These are phyloP conservation scores for Globisporangium canariense DNA, from an alignment of 352 stramenopile genomes.

Conservation along the genomic window DNA sequence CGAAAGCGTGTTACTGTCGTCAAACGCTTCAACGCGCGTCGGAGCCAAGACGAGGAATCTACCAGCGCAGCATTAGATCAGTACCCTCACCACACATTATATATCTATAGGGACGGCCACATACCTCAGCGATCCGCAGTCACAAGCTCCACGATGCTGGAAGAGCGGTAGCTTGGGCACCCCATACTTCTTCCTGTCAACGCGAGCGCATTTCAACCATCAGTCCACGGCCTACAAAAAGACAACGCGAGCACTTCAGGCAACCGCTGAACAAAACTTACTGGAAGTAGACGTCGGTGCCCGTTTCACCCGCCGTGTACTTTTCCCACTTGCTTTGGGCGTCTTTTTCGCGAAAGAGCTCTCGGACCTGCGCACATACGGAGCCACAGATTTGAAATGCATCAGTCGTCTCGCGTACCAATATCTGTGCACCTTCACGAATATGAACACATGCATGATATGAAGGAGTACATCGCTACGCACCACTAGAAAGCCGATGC, in stretches of 20 bases:
- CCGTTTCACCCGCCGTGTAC: constrained; percentile 36
- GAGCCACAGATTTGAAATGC: constrained; percentile 6
- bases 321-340: constrained; percentile 54
- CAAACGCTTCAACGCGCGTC: constrained; percentile 74
- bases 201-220: background rate
- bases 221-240: background rate
- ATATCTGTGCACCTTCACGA: background rate
- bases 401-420: background rate
- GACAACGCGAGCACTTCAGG: constrained; percentile 3
- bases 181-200: constrained; percentile 68
- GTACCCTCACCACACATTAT: background rate
- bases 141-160: constrained; percentile 67
- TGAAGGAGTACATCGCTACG: background rate
- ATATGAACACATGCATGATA: background rate
- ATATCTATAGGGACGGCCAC: background rate
- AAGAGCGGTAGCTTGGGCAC: constrained; percentile 69
- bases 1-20: constrained; percentile 78
- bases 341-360: constrained; percentile 57
- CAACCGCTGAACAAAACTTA: constrained; percentile 19
- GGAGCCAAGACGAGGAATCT: constrained; percentile 76
- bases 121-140: constrained; percentile 57
- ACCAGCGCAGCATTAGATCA: constrained; percentile 10
- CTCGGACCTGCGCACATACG: constrained; percentile 39
- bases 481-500: constrained; percentile 69
- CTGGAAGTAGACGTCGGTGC: constrained; percentile 77